Percentiles rank a stretch among this genome's conserved stretches.
Evolutionary conservation across 2,329 filamentous ascomycete species (phyloP).

Genomic region (Calonectria pauciramosa): DNA sequence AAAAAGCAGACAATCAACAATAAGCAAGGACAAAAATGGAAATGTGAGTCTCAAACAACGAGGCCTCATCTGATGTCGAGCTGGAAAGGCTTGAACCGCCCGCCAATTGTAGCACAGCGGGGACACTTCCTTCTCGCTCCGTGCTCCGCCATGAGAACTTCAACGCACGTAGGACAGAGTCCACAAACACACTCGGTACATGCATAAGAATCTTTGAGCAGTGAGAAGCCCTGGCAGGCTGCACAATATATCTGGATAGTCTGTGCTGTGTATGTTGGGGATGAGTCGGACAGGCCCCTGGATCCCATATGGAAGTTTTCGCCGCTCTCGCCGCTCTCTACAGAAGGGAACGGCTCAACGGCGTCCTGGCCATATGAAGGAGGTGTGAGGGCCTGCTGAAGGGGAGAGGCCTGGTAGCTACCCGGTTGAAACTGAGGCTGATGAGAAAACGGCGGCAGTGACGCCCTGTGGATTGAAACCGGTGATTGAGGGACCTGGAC

Average conservation of each 20-base stretch:
- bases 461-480: constrained; percentile 73
- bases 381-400: constrained; percentile 92
- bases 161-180: constrained; percentile 89
- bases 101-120: constrained; percentile 82
- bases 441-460: constrained; percentile 70
- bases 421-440: constrained; percentile 73
- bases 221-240: constrained; percentile 82
- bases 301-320: constrained; percentile 80
- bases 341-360: constrained; percentile 87
- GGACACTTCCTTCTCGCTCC: constrained; percentile 83
- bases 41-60: constrained; percentile 35
- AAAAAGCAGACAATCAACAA: constrained; percentile 10
- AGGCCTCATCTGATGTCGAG: constrained; percentile 78
- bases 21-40: constrained; percentile 26
- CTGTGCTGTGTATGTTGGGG: constrained; percentile 79
- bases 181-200: constrained; percentile 98
- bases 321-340: constrained; percentile 82
- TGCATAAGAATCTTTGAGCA: constrained; percentile 87
- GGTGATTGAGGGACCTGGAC: constrained; percentile 74
- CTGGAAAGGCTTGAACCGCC: constrained; percentile 87
- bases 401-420: constrained; percentile 88
- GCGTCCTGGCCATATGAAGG: constrained; percentile 77
- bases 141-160: constrained; percentile 82
- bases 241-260: constrained; percentile 93
- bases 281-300: constrained; percentile 77